Evolutionary conservation across 2,329 filamentous ascomycete species (phyloP).

Genomic region (Clonostachys rhizophaga): DNA sequence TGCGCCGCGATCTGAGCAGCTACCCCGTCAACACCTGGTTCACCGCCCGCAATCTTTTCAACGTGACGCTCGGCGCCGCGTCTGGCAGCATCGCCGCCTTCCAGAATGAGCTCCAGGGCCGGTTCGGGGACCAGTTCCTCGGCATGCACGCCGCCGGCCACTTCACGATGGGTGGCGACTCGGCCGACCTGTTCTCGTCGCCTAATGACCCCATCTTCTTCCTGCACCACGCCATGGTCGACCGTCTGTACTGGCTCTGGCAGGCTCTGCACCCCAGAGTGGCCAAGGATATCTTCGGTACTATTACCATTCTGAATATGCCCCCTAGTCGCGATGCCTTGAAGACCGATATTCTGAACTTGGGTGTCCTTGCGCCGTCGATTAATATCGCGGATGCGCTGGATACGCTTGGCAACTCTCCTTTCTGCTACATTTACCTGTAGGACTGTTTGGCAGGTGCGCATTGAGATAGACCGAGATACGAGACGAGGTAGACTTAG

Average conservation of each 20-base stretch:
- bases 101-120: conserved; percentile 22
- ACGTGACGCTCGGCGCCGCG: conserved; percentile 3
- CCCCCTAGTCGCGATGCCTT: conserved; percentile 9
- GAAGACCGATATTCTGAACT: conserved; percentile 9
- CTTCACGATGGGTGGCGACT: conserved; percentile 24
- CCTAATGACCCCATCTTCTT: conserved; percentile 17
- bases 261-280: conserved; percentile 2
- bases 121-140: conserved; percentile 8
- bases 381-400: conserved; percentile 11
- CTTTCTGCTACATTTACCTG: conserved; percentile 18
- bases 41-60: conserved; percentile 3
- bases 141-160: conserved; percentile 22
- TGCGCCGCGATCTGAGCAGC: conserved; percentile 26
- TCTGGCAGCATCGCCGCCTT: conserved; percentile 6
- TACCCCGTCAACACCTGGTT: conserved; percentile 2
- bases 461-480: no score
- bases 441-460: background rate
- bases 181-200: conserved; percentile 19
- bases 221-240: conserved; percentile 4
- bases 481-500: no score
- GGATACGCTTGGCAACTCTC: conserved; percentile 13
- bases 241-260: conserved; percentile 5
- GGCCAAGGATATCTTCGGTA: conserved; percentile 7
- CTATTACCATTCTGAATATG: conserved; percentile 7
- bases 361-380: conserved; percentile 9